A percentile compares a stretch with the other conserved stretches of the same genome.
phyloP scores from a whole-genome alignment of 1,284 basidiomycete genomes.

The Pascua sp. region DNA sequence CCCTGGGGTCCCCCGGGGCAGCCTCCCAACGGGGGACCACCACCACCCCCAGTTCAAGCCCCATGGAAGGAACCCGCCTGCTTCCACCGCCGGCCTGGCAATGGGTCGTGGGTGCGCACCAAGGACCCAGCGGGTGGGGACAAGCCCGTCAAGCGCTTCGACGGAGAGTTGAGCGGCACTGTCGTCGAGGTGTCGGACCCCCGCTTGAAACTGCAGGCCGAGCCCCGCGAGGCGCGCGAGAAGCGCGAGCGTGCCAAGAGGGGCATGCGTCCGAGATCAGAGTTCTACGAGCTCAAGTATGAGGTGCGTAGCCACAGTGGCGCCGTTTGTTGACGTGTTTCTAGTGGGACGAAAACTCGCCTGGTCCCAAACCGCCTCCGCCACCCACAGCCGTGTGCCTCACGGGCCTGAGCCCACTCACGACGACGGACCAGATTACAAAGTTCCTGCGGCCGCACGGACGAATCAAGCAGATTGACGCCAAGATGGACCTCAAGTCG shows the following conservation, averaged over 20 bases:
- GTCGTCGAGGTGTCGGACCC: constrained; percentile 33
- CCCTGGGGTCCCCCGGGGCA: too few species aligned
- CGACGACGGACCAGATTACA: constrained; percentile 63
- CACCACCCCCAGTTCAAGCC: constrained; percentile 5
- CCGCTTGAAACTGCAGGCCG: constrained; percentile 22
- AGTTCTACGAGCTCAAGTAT: constrained; percentile 31
- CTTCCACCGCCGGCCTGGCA: constrained; percentile 23
- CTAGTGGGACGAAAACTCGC: constrained; percentile 73
- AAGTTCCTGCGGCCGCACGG: constrained; percentile 69
- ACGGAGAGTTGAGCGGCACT: constrained; percentile 33
- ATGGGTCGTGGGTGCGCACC: constrained; percentile 29
- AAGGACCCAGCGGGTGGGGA: constrained; percentile 20
- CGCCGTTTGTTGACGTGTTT: not conserved
- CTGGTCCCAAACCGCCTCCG: constrained; percentile 69
- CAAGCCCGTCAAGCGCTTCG: constrained; percentile 33
- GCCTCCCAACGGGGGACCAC: not conserved
- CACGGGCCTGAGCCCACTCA: constrained; percentile 67
- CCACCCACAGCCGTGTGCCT: constrained; percentile 63
- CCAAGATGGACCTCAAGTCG: constrained; percentile 73
- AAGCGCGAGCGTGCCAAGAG: constrained; percentile 30
- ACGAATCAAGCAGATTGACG: constrained; percentile 65
- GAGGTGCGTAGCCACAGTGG: constrained; percentile 31
- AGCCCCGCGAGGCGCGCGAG: constrained; percentile 6
- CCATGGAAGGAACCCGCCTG: constrained; percentile 29
- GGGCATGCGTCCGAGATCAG: constrained; percentile 28